Evolutionary conservation across 2,329 filamentous ascomycete genomes (phyloP), one percentile per base, ranked within the genome.

Genomic region (Podosphaera xanthii): DNA sequence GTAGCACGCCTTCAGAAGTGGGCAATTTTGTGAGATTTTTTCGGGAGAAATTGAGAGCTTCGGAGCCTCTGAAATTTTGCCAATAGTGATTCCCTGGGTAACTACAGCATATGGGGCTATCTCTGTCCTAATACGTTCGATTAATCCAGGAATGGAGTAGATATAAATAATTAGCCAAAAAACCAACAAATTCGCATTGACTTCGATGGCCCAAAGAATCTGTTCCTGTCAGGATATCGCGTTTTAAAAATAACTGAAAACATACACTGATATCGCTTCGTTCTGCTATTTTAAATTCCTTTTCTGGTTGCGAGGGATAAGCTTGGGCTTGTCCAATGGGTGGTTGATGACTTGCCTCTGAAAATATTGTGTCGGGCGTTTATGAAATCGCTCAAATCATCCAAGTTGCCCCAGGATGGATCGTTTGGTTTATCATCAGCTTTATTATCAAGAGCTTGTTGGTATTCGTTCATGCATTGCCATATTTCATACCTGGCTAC

Each of bases 151-250:
- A 12, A 71, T 70, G 0, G 71, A 67, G 59, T 73, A 71, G 46
- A 78, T 71, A 56, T 74, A 72, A 34, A 75, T 67, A 7, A 77
- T 62, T 61, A 73, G 72, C 75, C 76, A 78, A 64, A 76, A 77
- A n/a, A 74, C 70, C 59, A 80, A 67, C 3, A 72, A 71, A 57
- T 74, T 74, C 4, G 74, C 71, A 62, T 80, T 78, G 14, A 74
- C 74, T 62, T 77, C 75, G 65, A 76, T 69, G 8, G 76, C 76
- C 77, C 77, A 81, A 33, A 79, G 66, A 6, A 80, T 64, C 67
- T 68, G 30, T 14, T 14, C 30, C 6, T 30, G 31, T 40, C 9
- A 34, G 14, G 8, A n/a, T 5, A 58, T 46, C 33, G 4, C 12
- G 12, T 30, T 34, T 34, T 22, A 10, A 22, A 36, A 7, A 38